Base-by-base conservation (phyloP, 2,329 filamentous ascomycete species). In the Neoarthrinium moseri region DNA sequence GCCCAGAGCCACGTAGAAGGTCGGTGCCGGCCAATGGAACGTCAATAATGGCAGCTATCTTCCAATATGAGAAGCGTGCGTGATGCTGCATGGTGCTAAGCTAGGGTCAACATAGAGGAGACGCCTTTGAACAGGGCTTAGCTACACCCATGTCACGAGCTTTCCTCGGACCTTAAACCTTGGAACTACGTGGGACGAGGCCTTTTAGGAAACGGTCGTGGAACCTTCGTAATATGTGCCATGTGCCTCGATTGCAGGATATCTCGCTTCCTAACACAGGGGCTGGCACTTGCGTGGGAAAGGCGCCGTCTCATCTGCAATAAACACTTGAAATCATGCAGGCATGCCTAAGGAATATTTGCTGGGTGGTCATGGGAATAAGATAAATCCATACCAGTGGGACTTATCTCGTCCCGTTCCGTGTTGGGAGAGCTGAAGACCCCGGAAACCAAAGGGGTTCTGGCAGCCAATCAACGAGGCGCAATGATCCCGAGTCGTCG, bases 221-320 rank as follows among this genome's bases (percentile, higher is more conserved):
- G 8, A 7, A 29, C 26, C 8, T 29, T n/a, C 8, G 26, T 29
- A 29, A 13, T 27, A 20, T 15, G 22, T 17, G 26, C 39, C 26
- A 42, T 42, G 27, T 42, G 26, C 17, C 32, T 20, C 20, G 20
- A 23, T 21, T 15, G 27, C 13, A 29, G 26, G 26, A n/a, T 7
- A 7, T 42, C n/a, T 42, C 39, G 39, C 26, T 42, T 42, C 26
- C 27, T n/a, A 29, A 29, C n/a, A 29, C 26, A 29, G 26, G 8
- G 26, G 26, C 26, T 29, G 26, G n/a, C 8, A 29, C 26, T 29
- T n/a, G n/a, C n/a, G n/a, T n/a, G n/a, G n/a, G n/a, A n/a, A n/a
- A n/a, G n/a, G n/a, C n/a, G n/a, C n/a, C n/a, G n/a, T n/a, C n/a
- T n/a, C n/a, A n/a, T n/a, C n/a, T n/a, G n/a, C n/a, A n/a, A n/a